Conservation (phyloP, 345 rosid species). For the Physaria fendleri region DNA sequence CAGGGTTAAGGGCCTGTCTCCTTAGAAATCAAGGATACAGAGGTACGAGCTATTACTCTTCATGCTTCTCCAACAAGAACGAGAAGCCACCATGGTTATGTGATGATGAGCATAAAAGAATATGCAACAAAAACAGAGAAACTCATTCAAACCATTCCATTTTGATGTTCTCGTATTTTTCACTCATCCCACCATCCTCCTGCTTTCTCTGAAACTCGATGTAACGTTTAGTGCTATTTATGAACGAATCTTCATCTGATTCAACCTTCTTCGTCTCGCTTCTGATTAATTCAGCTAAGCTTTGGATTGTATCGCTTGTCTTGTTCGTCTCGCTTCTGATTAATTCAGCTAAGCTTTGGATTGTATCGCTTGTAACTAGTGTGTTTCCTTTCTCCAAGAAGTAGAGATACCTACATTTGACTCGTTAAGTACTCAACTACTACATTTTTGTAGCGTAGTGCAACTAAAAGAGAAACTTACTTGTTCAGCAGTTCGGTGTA, state of each 20-base stretch:
- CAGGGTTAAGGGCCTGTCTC: too few relatives aligned
- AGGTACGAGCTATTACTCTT: too few relatives aligned
- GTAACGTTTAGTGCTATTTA: conserved; percentile 61
- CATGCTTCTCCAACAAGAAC: neutral
- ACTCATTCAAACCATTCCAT: conserved; percentile 34
- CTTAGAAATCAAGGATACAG: too few relatives aligned
- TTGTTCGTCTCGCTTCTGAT: too few relatives aligned
- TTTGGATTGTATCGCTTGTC: conserved; percentile 59
- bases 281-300: conserved; percentile 68
- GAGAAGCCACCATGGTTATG: conserved; percentile 2
- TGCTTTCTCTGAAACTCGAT: conserved; percentile 89
- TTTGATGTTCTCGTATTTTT: conserved; percentile 65
- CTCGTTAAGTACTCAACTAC: neutral
- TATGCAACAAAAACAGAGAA: neutral
- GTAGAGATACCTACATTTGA: conserved; percentile 65
- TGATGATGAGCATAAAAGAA: neutral
- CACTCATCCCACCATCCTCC: conserved; percentile 78
- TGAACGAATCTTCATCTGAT: conserved; percentile 59
- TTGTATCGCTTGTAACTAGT: conserved; percentile 55
- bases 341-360: conserved; percentile 75
- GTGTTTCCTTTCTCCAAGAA: conserved; percentile 89
- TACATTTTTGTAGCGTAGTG: neutral
- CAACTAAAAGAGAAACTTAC: conserved; percentile 34
- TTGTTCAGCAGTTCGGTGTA: conserved; percentile 89
- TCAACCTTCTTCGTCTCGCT: conserved; percentile 55